A percentile compares a stretch with the other conserved stretches of the same genome.
Evolutionary conservation across 331 rosid genomes (phyloP).

Genomic region (Quercus lobata): DNA sequence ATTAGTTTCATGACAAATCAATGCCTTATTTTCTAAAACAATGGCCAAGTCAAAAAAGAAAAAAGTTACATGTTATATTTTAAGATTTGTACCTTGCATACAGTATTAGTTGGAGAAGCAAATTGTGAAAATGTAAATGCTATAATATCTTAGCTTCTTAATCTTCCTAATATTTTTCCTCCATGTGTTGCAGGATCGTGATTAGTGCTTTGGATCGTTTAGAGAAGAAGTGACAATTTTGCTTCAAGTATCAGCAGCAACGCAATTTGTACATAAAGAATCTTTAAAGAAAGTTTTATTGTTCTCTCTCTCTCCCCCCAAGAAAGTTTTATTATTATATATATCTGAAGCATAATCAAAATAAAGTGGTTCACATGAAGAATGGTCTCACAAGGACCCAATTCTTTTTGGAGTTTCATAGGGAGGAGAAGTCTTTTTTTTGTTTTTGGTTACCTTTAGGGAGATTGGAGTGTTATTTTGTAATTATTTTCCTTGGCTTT

Average conservation of each 20-base stretch:
- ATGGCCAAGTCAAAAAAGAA: too few species aligned
- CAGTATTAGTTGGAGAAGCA: too few species aligned
- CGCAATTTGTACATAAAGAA: conserved; percentile 24
- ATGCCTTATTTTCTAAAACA: background rate
- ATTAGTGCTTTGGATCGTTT: conserved; percentile 66
- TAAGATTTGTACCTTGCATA: too few species aligned
- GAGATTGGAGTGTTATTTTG: background rate
- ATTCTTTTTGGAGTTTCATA: conserved; percentile 28
- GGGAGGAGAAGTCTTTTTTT: background rate
- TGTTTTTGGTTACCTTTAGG: background rate
- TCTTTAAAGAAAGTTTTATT: conserved; percentile 25
- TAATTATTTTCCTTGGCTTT: background rate
- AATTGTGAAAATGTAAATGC: background rate
- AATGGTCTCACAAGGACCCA: conserved; percentile 13
- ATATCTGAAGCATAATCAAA: background rate
- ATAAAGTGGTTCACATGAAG: conserved; percentile 28
- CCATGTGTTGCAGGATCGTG: conserved; percentile 53
- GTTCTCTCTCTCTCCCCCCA: too few species aligned
- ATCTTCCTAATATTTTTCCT: background rate
- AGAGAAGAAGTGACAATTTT: conserved; percentile 37
- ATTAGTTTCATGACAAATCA: background rate
- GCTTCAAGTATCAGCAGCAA: conserved; percentile 18
- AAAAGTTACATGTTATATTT: too few species aligned
- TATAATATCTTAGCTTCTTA: background rate
- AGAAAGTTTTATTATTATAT: conserved; percentile 4